These are phyloP conservation scores for Chlorella sorokiniana DNA, from an alignment of 139 green algal species.

Conservation along the genomic window DNA sequence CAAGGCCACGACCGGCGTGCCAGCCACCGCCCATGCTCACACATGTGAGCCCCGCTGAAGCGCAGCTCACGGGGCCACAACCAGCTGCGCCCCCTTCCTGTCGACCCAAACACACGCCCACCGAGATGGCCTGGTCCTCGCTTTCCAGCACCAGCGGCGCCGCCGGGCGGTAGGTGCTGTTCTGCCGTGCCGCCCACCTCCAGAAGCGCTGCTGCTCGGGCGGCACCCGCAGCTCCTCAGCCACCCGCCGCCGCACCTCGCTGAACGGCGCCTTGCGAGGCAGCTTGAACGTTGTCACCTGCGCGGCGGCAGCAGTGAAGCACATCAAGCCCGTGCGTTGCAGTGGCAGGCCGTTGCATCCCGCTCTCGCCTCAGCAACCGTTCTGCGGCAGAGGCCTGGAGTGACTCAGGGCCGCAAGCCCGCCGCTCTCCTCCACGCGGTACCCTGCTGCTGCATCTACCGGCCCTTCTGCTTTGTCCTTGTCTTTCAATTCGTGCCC, in stretches of 20 bases:
- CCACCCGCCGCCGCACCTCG: conserved; percentile 79
- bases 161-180: conserved; percentile 77
- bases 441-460: too few species aligned
- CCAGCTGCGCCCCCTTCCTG: neutral
- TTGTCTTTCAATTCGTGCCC: too few species aligned
- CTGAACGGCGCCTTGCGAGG: conserved; percentile 83
- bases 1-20: too few species aligned
- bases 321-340: too few species aligned
- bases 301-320: neutral
- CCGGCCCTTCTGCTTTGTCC: too few species aligned
- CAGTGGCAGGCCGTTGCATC: too few species aligned
- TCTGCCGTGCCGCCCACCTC: conserved; percentile 83
- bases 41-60: too few species aligned
- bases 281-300: conserved; percentile 43
- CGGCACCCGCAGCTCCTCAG: conserved; percentile 72
- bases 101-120: neutral
- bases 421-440: too few species aligned
- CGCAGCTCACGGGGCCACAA: neutral
- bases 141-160: conserved; percentile 54
- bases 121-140: conserved; percentile 44
- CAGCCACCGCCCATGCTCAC: too few species aligned
- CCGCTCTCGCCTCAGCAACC: too few species aligned
- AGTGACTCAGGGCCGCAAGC: too few species aligned
- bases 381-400: too few species aligned
- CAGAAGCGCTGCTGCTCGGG: conserved; percentile 86